These are phyloP conservation scores for Alternaria atra DNA, from an alignment of 2,329 filamentous ascomycete genomes.

Conservation along the genomic window DNA sequence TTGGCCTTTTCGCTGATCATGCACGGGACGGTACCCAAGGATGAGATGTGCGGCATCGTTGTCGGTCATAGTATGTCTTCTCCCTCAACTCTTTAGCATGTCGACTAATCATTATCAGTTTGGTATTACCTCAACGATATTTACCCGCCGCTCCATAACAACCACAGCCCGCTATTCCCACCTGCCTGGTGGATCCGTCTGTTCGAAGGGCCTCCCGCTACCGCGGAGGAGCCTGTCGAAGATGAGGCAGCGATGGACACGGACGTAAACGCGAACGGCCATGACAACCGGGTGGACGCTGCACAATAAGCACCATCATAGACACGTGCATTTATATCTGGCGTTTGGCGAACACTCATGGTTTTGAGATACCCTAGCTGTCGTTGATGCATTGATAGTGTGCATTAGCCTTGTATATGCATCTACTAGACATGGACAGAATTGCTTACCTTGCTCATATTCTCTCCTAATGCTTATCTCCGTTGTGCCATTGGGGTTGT, in stretches of 20 bases:
- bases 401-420: neutral
- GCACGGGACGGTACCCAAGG: conserved; percentile 88
- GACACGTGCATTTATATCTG: conserved; percentile 12
- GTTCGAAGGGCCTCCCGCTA: conserved; percentile 65
- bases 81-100: neutral
- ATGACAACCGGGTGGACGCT: conserved; percentile 18
- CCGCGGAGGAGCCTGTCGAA: conserved; percentile 25
- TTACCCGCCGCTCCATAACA: conserved; percentile 88
- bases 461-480: conserved; percentile 7
- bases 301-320: conserved; percentile 20
- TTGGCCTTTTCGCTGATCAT: conserved; percentile 93
- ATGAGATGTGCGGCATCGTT: conserved; percentile 93
- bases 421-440: neutral
- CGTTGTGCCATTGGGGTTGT: neutral
- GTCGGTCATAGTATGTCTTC: conserved; percentile 75
- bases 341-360: conserved; percentile 34
- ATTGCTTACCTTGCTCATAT: neutral
- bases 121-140: conserved; percentile 99
- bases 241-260: conserved; percentile 17
- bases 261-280: conserved; percentile 3
- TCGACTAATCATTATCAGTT: conserved; percentile 57
- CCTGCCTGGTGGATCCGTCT: conserved; percentile 88
- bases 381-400: conserved; percentile 4
- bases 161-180: conserved; percentile 85
- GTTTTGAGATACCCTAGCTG: conserved; percentile 40